These are phyloP conservation scores for Candida loeiensis DNA, from an alignment of 805 yeast species.

Conservation along the genomic window DNA sequence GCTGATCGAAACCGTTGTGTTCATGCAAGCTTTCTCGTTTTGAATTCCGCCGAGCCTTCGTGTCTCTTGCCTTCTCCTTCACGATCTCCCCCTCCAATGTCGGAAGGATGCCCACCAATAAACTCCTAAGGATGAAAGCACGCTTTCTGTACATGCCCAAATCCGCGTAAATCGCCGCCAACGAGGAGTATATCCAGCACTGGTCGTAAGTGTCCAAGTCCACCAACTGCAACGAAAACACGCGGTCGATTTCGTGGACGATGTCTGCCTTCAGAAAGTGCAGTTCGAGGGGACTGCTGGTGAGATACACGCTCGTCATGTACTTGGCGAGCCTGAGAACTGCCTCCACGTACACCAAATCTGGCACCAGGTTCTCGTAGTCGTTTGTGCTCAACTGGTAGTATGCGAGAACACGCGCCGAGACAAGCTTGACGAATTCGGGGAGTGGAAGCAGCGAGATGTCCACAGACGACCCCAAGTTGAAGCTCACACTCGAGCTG, in stretches of 20 bases:
- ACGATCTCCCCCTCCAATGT: constrained; percentile 31
- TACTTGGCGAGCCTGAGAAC: constrained; percentile 61
- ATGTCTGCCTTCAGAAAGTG: constrained; percentile 40
- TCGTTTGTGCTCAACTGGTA: constrained; percentile 48
- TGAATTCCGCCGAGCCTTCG: too few relatives aligned
- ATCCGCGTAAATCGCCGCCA: constrained; percentile 61
- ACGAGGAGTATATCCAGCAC: constrained; percentile 57
- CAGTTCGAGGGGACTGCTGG: constrained; percentile 14
- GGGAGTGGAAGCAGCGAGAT: constrained; percentile 26
- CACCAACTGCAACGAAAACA: constrained; percentile 33
- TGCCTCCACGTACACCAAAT: constrained; percentile 70
- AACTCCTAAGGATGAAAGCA: constrained; percentile 63
- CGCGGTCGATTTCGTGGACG: constrained; percentile 30
- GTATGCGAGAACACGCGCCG: constrained; percentile 24
- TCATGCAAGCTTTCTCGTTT: too few relatives aligned
- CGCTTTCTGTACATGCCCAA: constrained; percentile 64
- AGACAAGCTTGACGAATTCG: constrained; percentile 30
- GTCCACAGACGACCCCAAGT: constrained; percentile 19
- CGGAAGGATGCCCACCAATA: constrained; percentile 52
- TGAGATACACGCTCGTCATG: constrained; percentile 49
- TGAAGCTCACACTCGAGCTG: constrained; percentile 23
- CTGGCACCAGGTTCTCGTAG: constrained; percentile 77
- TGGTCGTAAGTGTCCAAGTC: constrained; percentile 46
- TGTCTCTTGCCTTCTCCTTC: constrained; percentile 1
- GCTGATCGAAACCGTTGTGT: too few relatives aligned